Percentiles rank a stretch among this genome's conserved stretches.
Conservation (phyloP, 1,284 basidiomycete species). For the Cutaneotrichosporon spelunceum region DNA sequence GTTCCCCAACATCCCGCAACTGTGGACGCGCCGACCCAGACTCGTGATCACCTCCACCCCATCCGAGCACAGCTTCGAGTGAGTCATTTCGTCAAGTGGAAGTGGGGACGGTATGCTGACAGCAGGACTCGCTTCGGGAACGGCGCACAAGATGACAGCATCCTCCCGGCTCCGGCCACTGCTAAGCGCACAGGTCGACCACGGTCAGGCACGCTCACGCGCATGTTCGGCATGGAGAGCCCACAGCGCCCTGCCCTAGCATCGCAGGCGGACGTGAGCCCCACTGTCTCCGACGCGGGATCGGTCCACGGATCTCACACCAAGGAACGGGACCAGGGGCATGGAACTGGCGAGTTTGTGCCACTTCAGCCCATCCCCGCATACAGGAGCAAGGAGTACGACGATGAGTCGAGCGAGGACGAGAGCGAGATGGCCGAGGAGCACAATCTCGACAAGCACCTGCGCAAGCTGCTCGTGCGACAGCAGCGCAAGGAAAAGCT, state of each 20-base stretch:
- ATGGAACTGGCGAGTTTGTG: background rate
- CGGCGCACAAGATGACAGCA: background rate
- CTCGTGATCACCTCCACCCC: constrained; percentile 30
- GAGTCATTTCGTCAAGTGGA: constrained; percentile 15
- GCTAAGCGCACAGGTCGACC: background rate
- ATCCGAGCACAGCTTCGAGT: constrained; percentile 1
- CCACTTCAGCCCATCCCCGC: constrained; percentile 1
- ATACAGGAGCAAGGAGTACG: background rate
- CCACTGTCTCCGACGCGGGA: background rate
- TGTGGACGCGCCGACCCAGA: constrained; percentile 45
- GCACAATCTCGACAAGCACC: constrained; percentile 57
- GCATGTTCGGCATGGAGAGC: background rate
- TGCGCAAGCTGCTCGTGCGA: constrained; percentile 64
- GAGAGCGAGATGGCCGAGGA: constrained; percentile 12
- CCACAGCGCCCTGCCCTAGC: background rate
- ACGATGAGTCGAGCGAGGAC: constrained; percentile 6
- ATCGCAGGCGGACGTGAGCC: background rate
- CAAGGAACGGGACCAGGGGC: background rate
- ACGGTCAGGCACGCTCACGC: constrained; percentile 1
- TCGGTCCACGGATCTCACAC: background rate
- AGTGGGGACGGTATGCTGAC: background rate
- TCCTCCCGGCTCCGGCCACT: background rate
- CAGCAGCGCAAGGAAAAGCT: constrained; percentile 61
- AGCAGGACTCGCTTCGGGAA: background rate
- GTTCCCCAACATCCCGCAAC: constrained; percentile 44